Evolutionary conservation across 1,284 basidiomycete species (phyloP).

Genomic region (Cutaneotrichosporon spelunceum): DNA sequence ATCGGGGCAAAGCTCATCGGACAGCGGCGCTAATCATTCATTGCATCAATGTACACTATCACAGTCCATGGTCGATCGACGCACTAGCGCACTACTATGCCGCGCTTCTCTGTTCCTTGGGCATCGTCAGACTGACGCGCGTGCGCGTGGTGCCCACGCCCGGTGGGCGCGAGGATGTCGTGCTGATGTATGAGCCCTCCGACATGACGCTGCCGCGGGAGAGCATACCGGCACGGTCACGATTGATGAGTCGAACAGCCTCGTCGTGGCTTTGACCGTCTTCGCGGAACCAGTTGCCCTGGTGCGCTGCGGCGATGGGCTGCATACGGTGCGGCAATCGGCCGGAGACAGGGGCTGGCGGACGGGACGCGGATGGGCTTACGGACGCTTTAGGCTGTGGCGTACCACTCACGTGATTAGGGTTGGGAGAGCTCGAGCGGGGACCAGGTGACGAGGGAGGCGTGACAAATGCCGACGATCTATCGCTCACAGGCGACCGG

Average conservation of each 20-base stretch:
- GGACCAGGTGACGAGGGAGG: background rate
- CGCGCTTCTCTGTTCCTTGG: slow-evolving; percentile 1
- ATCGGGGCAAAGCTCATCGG: slow-evolving; percentile 40
- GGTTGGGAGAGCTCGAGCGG: background rate
- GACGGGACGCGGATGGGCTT: background rate
- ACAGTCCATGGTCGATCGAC: background rate
- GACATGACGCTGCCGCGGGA: slow-evolving; percentile 2
- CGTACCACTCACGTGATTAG: background rate
- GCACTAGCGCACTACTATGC: background rate
- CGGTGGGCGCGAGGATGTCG: background rate
- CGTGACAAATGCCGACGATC: background rate
- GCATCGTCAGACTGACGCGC: background rate
- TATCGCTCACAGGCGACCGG: slow-evolving; percentile 2
- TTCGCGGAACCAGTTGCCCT: background rate
- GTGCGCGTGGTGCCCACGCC: slow-evolving; percentile 1
- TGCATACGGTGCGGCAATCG: background rate
- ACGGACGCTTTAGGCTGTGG: background rate
- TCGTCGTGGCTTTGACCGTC: background rate
- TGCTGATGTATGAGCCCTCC: background rate
- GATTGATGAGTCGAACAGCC: background rate
- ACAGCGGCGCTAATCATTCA: slow-evolving; percentile 3
- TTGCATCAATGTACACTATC: background rate
- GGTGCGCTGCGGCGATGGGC: background rate
- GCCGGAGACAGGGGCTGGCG: background rate
- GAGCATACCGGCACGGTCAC: background rate